These are phyloP conservation scores for Exserohilum turcica DNA, from an alignment of 2,329 filamentous ascomycete genomes.

Conservation along the genomic window DNA sequence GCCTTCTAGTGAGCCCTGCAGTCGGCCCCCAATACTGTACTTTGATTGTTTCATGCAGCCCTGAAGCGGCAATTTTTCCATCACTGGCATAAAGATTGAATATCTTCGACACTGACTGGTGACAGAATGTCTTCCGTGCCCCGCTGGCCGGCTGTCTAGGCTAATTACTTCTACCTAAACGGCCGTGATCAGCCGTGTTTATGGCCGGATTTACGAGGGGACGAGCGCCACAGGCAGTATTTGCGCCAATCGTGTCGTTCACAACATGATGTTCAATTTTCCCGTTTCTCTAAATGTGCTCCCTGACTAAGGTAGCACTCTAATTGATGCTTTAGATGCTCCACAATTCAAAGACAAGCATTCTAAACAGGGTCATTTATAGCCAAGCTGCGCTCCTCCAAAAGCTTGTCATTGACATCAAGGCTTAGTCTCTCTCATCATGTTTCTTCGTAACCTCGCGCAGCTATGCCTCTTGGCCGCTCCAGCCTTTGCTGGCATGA, in stretches of 20 bases:
- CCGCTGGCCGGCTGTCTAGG: neutral
- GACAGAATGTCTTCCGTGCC: neutral
- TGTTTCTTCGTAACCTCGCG: slow-evolving; percentile 12
- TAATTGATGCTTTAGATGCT: neutral
- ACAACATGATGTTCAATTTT: neutral
- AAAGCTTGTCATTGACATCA: slow-evolving; percentile 2
- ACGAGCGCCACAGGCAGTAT: neutral
- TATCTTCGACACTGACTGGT: neutral
- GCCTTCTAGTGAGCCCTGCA: no score
- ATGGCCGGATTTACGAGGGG: neutral
- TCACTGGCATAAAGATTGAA: neutral
- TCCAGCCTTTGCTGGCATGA: slow-evolving; percentile 26
- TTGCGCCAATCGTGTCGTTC: slow-evolving; percentile 7
- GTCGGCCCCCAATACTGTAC: no score
- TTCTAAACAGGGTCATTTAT: slow-evolving; percentile 17
- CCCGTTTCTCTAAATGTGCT: neutral
- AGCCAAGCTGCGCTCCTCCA: neutral
- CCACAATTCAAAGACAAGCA: slow-evolving; percentile 15
- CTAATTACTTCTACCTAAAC: slow-evolving; percentile 8
- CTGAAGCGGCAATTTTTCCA: neutral
- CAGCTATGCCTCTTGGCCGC: slow-evolving; percentile 14
- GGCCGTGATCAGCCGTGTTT: slow-evolving; percentile 4
- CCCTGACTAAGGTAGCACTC: neutral
- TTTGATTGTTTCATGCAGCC: neutral
- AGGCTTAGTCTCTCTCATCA: neutral